Evolutionary conservation across 441 rosid species (phyloP), one percentile per base, ranked within the genome.

Genomic region (Euphorbia corollata): DNA sequence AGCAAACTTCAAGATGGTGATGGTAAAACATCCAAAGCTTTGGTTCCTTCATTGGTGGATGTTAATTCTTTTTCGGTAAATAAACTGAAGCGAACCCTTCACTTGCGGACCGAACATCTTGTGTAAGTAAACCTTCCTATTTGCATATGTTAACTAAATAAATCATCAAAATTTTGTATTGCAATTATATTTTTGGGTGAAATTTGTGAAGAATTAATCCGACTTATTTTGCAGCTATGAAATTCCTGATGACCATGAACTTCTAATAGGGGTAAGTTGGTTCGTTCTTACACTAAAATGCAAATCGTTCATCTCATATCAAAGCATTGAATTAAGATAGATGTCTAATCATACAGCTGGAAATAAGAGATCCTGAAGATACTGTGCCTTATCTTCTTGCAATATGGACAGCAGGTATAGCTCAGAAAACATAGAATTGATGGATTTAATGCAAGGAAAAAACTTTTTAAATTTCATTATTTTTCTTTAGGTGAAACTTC

Each of bases 11-110:
- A 74, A 72, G 75, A 66, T 51, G 69, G 75, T 61, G 64, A 78
- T 39, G 48, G 32, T 27, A 27, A 27, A 27, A 27, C 65, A 63
- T 84, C 88, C 1, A 83, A 73, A 71, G 83, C 82, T 47, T 66
- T 88, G 68, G 86, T 83, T 45, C 68, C 79, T 67, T 55, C 79
- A 55, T 22, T 72, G 5, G 77, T 79, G 0, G 72, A 76, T 59
- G 78, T 76, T 67, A 76, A 86, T 16, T 82, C 85, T 53, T 65
- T 77, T 12, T 83, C 91, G 0, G 60, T 68, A 5, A 69, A 50
- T 0, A 81, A 77, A 63, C 61, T 81, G 12, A 90, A 84, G 79
- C 38, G 20, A 4, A n/a, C 11, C 41, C 53, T 4, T 15, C 51
- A 47, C 39, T 6, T 54, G 61, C 67, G 73, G 4, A 69, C 73